Evolutionary conservation across 2,329 filamentous ascomycete genomes (phyloP).

Genomic region (Paracamarosporium sp.): DNA sequence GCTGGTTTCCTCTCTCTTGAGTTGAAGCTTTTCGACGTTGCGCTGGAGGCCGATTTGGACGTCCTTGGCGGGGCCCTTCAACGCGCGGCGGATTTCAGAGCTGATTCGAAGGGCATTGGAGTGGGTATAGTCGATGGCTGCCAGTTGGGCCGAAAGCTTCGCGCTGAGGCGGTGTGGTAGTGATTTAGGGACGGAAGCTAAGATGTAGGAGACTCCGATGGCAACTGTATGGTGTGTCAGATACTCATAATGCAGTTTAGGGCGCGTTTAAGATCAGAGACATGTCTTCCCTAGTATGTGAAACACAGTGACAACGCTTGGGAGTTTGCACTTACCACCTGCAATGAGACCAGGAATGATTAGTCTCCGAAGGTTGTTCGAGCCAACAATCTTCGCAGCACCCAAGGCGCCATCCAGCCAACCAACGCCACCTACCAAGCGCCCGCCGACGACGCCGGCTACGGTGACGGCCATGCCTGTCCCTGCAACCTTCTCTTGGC

Average conservation of each 20-base stretch:
- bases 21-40: constrained; percentile 80
- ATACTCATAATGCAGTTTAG: background rate
- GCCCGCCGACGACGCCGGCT: constrained; percentile 81
- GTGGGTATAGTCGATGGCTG: constrained; percentile 90
- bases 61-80: constrained; percentile 86
- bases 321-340: constrained; percentile 68
- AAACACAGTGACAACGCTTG: background rate
- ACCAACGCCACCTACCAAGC: constrained; percentile 80
- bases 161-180: constrained; percentile 83
- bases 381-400: constrained; percentile 79
- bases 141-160: constrained; percentile 83
- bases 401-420: constrained; percentile 90
- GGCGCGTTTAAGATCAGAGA: too few relatives aligned
- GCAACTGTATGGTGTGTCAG: constrained; percentile 59
- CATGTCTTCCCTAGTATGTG: too few relatives aligned
- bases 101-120: constrained; percentile 85
- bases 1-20: constrained; percentile 80
- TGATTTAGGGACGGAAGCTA: constrained; percentile 87
- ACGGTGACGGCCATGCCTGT: constrained; percentile 95
- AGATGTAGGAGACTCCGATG: constrained; percentile 78
- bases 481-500: constrained; percentile 92
- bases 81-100: constrained; percentile 83
- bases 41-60: constrained; percentile 83
- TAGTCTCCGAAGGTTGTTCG: constrained; percentile 79
- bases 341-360: constrained; percentile 81